Evolutionary conservation across 441 rosid genomes (phyloP), one percentile per base, ranked within the genome.

Genomic region (Gossypium schwendimanii): DNA sequence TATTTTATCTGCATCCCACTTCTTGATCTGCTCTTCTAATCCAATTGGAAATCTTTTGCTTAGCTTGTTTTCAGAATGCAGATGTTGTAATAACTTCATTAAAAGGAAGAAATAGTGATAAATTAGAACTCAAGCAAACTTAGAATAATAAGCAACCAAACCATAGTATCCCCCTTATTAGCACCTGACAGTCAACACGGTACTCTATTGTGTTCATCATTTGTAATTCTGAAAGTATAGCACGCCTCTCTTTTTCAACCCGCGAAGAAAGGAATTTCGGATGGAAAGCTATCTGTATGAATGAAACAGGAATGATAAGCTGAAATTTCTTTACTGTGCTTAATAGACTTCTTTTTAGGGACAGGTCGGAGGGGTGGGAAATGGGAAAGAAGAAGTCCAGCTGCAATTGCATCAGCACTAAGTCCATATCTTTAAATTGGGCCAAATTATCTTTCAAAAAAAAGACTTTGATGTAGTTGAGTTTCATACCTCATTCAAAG

Each of bases 121-220:
- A 18, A 75, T 63, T 63, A 77, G 71, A 49, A 2, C 8, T 67
- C 65, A 57, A 74, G 26, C 8, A 62, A 54, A 76, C 47, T 65
- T 69, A 45, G 39, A 72, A 44, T 11, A 64, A 47, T 33, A 72
- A 76, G 55, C 73, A 76, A 53, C 69, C 70, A 78, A 68, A 79
- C 55, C 70, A 20, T 73, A 70, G 53, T 65, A 60, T 58, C 69
- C 23, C 58, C 55, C 20, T 60, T 39, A 65, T 71, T 24, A 58
- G 71, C 75, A 95, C 99, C 97, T 93, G 99, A 81, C 99, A 96
- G 83, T 96, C 99, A 58, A 96, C 99, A 80, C 99, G 97, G 77
- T 96, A 96, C 80, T 96, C 99, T 67, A 96, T 96, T 2, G 99
- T 93, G 78, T 96, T 96, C 99, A 96, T 96, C 99, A 96, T 96